Conservation (phyloP, 768 basidiomycete genomes). For the Leccinum variicolor region DNA sequence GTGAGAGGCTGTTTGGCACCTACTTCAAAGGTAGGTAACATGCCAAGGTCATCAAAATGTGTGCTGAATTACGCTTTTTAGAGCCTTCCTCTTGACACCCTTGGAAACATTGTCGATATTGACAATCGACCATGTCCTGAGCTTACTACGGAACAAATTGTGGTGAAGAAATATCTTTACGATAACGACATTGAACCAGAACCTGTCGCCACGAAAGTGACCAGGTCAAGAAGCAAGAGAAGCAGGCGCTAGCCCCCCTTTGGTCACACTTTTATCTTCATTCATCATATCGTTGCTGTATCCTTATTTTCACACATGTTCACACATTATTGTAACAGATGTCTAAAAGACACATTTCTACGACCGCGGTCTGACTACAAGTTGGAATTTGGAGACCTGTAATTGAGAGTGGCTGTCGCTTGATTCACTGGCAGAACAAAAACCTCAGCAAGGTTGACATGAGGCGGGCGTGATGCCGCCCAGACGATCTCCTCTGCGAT, state of each 20-base stretch:
- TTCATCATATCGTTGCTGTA: slow-evolving; percentile 28
- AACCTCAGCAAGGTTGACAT: slow-evolving; percentile 87
- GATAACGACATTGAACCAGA: slow-evolving; percentile 58
- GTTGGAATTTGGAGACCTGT: slow-evolving; percentile 38
- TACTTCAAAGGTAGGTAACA: slow-evolving; percentile 57
- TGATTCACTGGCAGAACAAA: slow-evolving; percentile 79
- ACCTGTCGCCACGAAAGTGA: slow-evolving; percentile 41
- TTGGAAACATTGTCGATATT: slow-evolving; percentile 67
- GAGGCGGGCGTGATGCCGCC: slow-evolving; percentile 87
- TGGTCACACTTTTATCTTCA: slow-evolving; percentile 13
- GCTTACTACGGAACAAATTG: slow-evolving; percentile 60
- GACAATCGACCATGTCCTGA: slow-evolving; percentile 50
- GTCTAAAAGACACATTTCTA: slow-evolving; percentile 1
- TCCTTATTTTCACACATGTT: slow-evolving; percentile 27
- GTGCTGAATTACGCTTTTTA: slow-evolving; percentile 26
- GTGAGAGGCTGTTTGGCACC: slow-evolving; percentile 67
- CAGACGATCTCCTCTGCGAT: slow-evolving; percentile 98
- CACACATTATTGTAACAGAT: slow-evolving; percentile 1
- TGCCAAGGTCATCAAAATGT: not conserved
- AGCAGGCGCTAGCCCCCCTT: slow-evolving; percentile 29
- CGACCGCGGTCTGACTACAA: not conserved
- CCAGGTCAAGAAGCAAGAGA: slow-evolving; percentile 56
- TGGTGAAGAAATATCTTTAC: slow-evolving; percentile 78
- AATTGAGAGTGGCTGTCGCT: slow-evolving; percentile 62
- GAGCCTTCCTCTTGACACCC: slow-evolving; percentile 60